Conservation (phyloP, 148 eudicot species). For the Chenopodium album region DNA sequence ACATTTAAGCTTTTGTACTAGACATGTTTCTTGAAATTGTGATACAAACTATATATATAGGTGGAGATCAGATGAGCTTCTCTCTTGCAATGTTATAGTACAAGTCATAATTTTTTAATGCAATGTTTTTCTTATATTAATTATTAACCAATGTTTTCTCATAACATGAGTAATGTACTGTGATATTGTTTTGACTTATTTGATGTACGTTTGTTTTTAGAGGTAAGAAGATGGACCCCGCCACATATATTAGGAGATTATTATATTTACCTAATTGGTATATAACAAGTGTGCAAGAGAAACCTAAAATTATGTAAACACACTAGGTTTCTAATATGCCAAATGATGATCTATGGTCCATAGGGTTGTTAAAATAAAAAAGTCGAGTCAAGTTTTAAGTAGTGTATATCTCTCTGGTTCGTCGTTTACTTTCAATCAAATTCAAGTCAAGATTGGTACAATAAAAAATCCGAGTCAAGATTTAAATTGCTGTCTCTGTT, state of each 20-base stretch:
- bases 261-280: not conserved
- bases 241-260: not conserved
- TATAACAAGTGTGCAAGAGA: not conserved
- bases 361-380: not conserved
- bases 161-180: not conserved
- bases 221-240: not conserved
- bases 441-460: not conserved
- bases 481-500: not conserved
- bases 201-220: not conserved
- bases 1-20: slow-evolving; percentile 12
- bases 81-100: slow-evolving; percentile 16
- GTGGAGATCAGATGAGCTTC: slow-evolving; percentile 19
- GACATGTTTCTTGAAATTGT: slow-evolving; percentile 28
- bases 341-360: not conserved
- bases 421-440: not conserved
- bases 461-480: no score
- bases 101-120: not conserved
- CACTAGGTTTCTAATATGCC: not conserved
- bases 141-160: not conserved
- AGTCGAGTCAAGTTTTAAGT: not conserved
- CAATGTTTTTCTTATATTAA: not conserved
- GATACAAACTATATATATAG: slow-evolving; percentile 15
- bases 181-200: not conserved
- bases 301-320: not conserved
- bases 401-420: not conserved